Evolutionary conservation across 768 basidiomycete species (phyloP).

Genomic region (Mycena maculata): DNA sequence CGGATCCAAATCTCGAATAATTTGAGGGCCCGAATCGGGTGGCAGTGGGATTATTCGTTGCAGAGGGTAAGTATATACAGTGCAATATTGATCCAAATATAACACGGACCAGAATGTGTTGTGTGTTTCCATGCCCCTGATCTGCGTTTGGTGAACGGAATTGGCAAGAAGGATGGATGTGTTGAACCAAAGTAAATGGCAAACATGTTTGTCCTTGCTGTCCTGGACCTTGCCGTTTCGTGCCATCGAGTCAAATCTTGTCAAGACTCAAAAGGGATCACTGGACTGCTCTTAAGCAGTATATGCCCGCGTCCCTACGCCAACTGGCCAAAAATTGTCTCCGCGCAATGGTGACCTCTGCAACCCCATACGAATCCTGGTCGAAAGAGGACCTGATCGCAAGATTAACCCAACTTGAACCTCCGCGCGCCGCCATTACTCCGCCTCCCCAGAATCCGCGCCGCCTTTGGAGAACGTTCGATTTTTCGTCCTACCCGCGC

Average conservation of each 20-base stretch:
- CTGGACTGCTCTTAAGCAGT: neutral
- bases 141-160: no score
- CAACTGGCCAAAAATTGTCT: slow-evolving; percentile 16
- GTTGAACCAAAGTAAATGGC: no score
- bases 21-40: no score
- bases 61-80: no score
- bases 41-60: no score
- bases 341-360: slow-evolving; percentile 38
- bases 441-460: slow-evolving; percentile 38
- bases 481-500: slow-evolving; percentile 74
- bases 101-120: no score
- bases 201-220: neutral
- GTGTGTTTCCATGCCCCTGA: no score
- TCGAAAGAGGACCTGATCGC: slow-evolving; percentile 79
- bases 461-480: slow-evolving; percentile 56
- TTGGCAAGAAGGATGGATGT: no score
- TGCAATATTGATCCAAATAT: no score
- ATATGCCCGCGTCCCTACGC: slow-evolving; percentile 21
- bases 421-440: slow-evolving; percentile 27
- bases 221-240: no score
- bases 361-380: slow-evolving; percentile 61
- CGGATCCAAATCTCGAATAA: no score
- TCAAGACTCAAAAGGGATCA: slow-evolving; percentile 2
- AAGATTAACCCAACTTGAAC: slow-evolving; percentile 69
- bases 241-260: neutral